phyloP scores from a whole-genome alignment of 73 alveolate genomes.

The Diophrys appendiculata region DNA sequence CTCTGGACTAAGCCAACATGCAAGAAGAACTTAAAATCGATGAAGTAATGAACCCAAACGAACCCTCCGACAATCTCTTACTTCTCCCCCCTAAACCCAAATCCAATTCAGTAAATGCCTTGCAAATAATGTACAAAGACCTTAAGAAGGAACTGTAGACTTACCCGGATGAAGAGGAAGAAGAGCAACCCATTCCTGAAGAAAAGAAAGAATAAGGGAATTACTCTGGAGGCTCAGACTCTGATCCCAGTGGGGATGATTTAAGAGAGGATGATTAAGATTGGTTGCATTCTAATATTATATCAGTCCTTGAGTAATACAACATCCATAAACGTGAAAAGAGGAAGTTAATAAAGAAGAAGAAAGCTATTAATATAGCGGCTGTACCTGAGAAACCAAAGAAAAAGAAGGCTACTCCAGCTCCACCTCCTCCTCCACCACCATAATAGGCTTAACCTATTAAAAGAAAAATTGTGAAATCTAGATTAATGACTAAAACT shows the following conservation, averaged over 20 bases:
- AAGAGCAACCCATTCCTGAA: too few species aligned
- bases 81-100: too few species aligned
- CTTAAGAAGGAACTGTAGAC: too few species aligned
- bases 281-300: not conserved
- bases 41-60: too few species aligned
- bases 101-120: too few species aligned
- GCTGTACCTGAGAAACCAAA: not conserved
- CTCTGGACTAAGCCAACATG: too few species aligned
- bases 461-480: not conserved
- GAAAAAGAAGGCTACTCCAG: slow-evolving; percentile 4
- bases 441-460: not conserved
- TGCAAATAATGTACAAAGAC: too few species aligned
- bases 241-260: slow-evolving; percentile 48
- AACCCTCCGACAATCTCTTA: too few species aligned
- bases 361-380: too few species aligned
- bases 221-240: slow-evolving; percentile 38
- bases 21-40: too few species aligned
- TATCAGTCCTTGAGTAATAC: not conserved
- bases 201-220: too few species aligned
- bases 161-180: too few species aligned
- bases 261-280: slow-evolving; percentile 8
- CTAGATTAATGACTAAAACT: not conserved
- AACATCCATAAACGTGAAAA: not conserved
- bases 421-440: slow-evolving; percentile 5
- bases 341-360: not conserved